phyloP scores from a whole-genome alignment of 1,284 basidiomycete species.

The Laetiporus sulphureus region DNA sequence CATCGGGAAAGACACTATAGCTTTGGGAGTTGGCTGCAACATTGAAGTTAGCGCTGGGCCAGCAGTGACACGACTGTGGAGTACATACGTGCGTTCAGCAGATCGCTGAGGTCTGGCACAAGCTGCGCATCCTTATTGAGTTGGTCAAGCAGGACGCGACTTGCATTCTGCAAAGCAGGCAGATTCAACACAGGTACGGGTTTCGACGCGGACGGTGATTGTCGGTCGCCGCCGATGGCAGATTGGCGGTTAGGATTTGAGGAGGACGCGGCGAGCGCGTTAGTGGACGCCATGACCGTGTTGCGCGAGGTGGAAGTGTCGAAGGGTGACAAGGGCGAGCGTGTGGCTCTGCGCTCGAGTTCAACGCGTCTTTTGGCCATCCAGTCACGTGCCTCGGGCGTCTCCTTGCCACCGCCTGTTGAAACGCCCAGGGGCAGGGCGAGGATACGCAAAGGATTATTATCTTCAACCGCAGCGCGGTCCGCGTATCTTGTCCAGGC shows the following conservation, averaged over 20 bases:
- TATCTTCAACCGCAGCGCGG: no score
- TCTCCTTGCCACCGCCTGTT: no score
- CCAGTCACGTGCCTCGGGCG: background rate
- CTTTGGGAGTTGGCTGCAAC: slow-evolving; percentile 55
- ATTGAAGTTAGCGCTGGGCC: slow-evolving; percentile 6
- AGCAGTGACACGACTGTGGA: slow-evolving; percentile 2
- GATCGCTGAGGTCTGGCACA: slow-evolving; percentile 68
- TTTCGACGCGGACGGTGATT: slow-evolving; percentile 15
- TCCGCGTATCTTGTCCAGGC: no score
- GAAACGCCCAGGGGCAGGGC: no score
- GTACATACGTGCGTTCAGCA: slow-evolving; percentile 46
- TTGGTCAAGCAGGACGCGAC: slow-evolving; percentile 58
- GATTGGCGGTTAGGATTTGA: slow-evolving; percentile 11
- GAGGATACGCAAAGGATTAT: no score
- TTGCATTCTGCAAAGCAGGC: slow-evolving; percentile 55
- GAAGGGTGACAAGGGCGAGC: background rate
- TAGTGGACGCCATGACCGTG: slow-evolving; percentile 8
- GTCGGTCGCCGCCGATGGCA: slow-evolving; percentile 14
- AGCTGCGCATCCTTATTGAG: slow-evolving; percentile 64
- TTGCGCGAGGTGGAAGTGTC: background rate
- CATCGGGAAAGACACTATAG: slow-evolving; percentile 74
- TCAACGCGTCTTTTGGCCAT: background rate
- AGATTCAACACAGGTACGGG: slow-evolving; percentile 47
- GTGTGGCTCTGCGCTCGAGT: background rate
- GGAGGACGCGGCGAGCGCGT: slow-evolving; percentile 13